Evolutionary conservation across 108 stramenopile genomes (phyloP).

Genomic region (Skeletonema menzelii): DNA sequence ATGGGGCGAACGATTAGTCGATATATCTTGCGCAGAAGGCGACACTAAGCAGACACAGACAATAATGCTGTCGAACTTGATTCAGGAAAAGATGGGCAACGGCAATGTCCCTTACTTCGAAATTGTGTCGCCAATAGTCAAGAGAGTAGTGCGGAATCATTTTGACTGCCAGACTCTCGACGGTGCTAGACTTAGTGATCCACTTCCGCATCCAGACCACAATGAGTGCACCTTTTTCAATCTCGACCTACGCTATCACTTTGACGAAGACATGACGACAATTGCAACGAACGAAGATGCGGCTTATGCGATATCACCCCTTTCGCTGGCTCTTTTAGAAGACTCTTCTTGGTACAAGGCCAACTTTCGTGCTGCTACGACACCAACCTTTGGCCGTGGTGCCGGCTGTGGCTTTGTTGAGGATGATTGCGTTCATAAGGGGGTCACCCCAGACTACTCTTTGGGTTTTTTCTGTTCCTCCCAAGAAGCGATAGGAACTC

Average conservation of each 20-base stretch:
- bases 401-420: conserved; percentile 52
- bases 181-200: conserved; percentile 38
- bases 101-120: conserved; percentile 21
- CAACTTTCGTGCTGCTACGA: conserved; percentile 37
- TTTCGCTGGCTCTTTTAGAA: conserved; percentile 49
- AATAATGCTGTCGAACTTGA: conserved; percentile 38
- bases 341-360: conserved; percentile 64
- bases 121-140: conserved; percentile 44
- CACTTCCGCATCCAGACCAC: conserved; percentile 18
- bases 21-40: conserved; percentile 41
- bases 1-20: conserved; percentile 20
- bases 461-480: conserved; percentile 49
- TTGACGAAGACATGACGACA: conserved; percentile 37
- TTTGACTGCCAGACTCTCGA: conserved; percentile 45
- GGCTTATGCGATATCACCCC: conserved; percentile 35
- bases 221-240: conserved; percentile 61
- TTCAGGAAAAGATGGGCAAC: conserved; percentile 22
- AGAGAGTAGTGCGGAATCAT: conserved; percentile 45
- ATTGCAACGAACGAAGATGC: conserved; percentile 26
- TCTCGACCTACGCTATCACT: conserved; percentile 40
- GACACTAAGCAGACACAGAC: conserved; percentile 10
- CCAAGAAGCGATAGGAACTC: conserved; percentile 12
- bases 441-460: conserved; percentile 34
- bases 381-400: conserved; percentile 43
- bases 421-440: conserved; percentile 31